Percentiles rank a stretch among this genome's conserved stretches.
Conservation (phyloP, 805 yeast species). For the Saccharomyces paradoxus region DNA sequence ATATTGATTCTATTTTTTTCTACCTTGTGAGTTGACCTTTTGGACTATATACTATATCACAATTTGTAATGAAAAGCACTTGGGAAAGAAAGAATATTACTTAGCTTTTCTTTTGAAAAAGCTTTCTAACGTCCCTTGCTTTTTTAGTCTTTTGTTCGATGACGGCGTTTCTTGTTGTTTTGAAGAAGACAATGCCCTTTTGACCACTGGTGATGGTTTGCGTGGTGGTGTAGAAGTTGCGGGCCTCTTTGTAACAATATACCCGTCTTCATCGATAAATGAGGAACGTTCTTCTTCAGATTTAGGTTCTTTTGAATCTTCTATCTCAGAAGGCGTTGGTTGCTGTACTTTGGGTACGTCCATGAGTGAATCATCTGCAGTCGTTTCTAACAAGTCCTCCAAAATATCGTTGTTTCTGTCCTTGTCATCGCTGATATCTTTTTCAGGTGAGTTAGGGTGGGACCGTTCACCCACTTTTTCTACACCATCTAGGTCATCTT, state of each 20-base stretch:
- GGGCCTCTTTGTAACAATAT: slow-evolving; percentile 24
- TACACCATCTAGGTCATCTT: slow-evolving; percentile 22
- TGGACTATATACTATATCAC: background rate
- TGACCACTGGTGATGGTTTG: slow-evolving; percentile 2
- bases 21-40: background rate
- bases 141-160: slow-evolving; percentile 11
- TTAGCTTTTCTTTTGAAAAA: slow-evolving; percentile 20
- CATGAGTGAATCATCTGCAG: slow-evolving; percentile 27
- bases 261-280: slow-evolving; percentile 30
- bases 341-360: slow-evolving; percentile 8
- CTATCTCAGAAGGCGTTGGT: background rate
- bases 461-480: slow-evolving; percentile 1
- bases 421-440: background rate
- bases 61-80: background rate
- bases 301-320: background rate
- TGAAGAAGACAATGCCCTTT: slow-evolving; percentile 5
- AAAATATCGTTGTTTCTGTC: slow-evolving; percentile 9
- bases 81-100: background rate
- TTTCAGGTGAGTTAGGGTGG: background rate
- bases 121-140: slow-evolving; percentile 28
- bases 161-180: slow-evolving; percentile 4
- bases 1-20: background rate
- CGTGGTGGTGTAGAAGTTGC: slow-evolving; percentile 10
- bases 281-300: slow-evolving; percentile 4
- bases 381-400: slow-evolving; percentile 27